phyloP scores from a whole-genome alignment of 2,329 filamentous ascomycete species.

The Microdochium trichocladiopsis region DNA sequence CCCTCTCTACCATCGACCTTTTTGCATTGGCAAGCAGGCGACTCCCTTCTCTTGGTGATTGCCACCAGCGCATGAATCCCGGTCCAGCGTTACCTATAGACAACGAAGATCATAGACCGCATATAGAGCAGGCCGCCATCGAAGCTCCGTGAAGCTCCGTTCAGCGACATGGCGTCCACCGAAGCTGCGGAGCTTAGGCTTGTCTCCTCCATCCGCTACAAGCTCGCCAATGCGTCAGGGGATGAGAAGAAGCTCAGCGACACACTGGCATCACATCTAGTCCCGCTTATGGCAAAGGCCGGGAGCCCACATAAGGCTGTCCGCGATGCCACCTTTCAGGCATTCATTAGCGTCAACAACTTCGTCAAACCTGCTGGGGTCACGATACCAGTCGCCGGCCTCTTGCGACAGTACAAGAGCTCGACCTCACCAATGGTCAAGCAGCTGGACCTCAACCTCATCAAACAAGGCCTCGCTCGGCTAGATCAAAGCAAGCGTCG shows the following conservation, averaged over 20 bases:
- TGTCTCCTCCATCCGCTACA: slow-evolving; percentile 23
- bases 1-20: too few species aligned
- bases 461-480: slow-evolving; percentile 67
- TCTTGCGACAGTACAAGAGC: slow-evolving; percentile 87
- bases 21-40: too few species aligned
- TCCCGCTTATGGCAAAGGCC: slow-evolving; percentile 79
- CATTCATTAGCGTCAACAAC: slow-evolving; percentile 43
- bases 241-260: slow-evolving; percentile 77
- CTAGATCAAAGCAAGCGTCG: slow-evolving; percentile 54
- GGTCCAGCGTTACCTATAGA: too few species aligned
- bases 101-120: too few species aligned
- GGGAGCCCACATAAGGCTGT: slow-evolving; percentile 74
- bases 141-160: background rate
- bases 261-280: slow-evolving; percentile 70
- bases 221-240: slow-evolving; percentile 45
- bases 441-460: slow-evolving; percentile 82
- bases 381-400: slow-evolving; percentile 72
- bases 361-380: slow-evolving; percentile 53
- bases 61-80: too few species aligned
- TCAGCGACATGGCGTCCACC: slow-evolving; percentile 16
- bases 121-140: too few species aligned
- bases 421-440: slow-evolving; percentile 67
- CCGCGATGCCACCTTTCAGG: slow-evolving; percentile 47
- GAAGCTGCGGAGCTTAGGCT: slow-evolving; percentile 19
- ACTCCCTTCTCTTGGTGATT: too few species aligned